Conservation (phyloP, 2,329 filamentous ascomycete species). For the Venturia oleaginea region DNA sequence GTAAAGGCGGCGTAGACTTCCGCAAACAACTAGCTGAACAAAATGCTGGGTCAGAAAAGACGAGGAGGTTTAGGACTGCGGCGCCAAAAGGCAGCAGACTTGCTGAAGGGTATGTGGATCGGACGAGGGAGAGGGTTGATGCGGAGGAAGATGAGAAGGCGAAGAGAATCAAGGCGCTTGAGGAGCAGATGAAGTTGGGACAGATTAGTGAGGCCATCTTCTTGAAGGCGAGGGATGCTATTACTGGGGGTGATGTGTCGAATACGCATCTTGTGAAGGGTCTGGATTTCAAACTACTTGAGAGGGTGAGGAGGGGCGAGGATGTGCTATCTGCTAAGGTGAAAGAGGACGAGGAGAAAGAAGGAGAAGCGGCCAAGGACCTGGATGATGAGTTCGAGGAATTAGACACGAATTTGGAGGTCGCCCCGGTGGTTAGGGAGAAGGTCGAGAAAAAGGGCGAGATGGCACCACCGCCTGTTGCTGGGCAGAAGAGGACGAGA, state of each 20-base stretch:
- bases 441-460: conserved; percentile 45
- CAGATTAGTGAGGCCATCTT: conserved; percentile 77
- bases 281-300: conserved; percentile 72
- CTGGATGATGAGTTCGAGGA: conserved; percentile 41
- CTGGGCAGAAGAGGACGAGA: conserved; percentile 44
- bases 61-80: conserved; percentile 67
- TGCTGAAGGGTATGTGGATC: conserved; percentile 74
- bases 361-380: conserved; percentile 22
- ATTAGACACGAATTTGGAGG: conserved; percentile 55
- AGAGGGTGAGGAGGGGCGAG: conserved; percentile 60
- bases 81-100: conserved; percentile 77
- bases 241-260: conserved; percentile 69
- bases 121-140: conserved; percentile 54
- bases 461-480: conserved; percentile 37
- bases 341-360: conserved; percentile 25
- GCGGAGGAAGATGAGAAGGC: conserved; percentile 48
- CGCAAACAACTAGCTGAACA: conserved; percentile 75
- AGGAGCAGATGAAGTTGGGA: conserved; percentile 71
- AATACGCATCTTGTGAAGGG: conserved; percentile 89
- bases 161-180: conserved; percentile 64
- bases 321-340: conserved; percentile 33
- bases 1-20: conserved; percentile 54
- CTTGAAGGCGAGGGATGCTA: conserved; percentile 62
- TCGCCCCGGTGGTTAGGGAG: conserved; percentile 44
- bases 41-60: conserved; percentile 52